Base-by-base conservation (phyloP, 2,329 filamentous ascomycete genomes). In the Rhytidhysteron rufulum region DNA sequence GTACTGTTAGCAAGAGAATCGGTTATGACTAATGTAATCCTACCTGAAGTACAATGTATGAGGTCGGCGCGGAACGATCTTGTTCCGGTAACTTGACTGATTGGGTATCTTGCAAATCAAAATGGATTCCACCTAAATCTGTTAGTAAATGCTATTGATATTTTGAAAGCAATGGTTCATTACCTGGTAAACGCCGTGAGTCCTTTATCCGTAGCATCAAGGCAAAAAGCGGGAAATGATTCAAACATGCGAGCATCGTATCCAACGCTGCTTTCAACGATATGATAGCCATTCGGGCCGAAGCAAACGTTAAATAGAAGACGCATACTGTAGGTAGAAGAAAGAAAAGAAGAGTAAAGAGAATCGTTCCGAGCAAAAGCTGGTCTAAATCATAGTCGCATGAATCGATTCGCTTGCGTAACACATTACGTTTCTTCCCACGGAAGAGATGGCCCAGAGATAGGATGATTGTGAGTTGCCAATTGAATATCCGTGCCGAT, bases 301-400 rank as follows among this genome's bases (percentile, higher is more conserved):
- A 82, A 34, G 94, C 91, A 69, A 98, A 98, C 31, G 94, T 95
- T 44, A 96, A 75, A 60, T 98, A 98, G 63, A 97, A 98, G 31
- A 98, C 93, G 39, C 91, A 81, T 18, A 98, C 89, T 0, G 93
- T 98, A 0, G 93, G 93, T 3, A 98, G 74, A 13, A 98, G 75
- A 64, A 97, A 98, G 69, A 95, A 95, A 1, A 98, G 78, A 6
- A 98, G 73, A 0, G 93, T 97, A 61, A 98, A 98, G 16, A 98
- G 74, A 44, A 98, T 97, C 1, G 93, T 98, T 45, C 93, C 93
- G 6, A 98, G 83, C 5, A 98, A 82, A 4, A 98, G 79, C 68
- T 98, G 94, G 62, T 98, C 93, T 18, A 98, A 79, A 62, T 97
- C 93, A 68, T 98, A 98, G 69, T 97, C 93, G 73, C 93, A 98